Conservation (phyloP, 2,329 filamentous ascomycete genomes). For the Cephalotrichum gorgonifer region DNA sequence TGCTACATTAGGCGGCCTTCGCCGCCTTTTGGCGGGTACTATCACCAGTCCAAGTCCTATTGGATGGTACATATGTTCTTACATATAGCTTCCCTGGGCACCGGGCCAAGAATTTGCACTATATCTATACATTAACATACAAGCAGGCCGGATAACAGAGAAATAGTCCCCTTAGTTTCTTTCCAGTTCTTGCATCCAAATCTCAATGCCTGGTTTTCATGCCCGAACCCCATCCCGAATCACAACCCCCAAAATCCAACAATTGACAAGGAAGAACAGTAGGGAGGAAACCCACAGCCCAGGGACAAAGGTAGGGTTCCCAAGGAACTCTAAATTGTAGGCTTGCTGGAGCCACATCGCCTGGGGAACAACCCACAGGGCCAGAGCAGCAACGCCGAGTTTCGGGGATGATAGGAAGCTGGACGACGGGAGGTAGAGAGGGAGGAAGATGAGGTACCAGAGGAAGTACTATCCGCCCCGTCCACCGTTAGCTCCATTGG, state of each 20-base stretch:
- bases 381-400: constrained; percentile 54
- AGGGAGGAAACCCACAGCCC: constrained; percentile 70
- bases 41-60: too few relatives aligned
- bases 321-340: constrained; percentile 69
- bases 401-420: constrained; percentile 51
- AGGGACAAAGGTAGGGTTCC: constrained; percentile 72
- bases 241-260: constrained; percentile 76
- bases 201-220: background rate
- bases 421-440: constrained; percentile 78
- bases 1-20: too few relatives aligned
- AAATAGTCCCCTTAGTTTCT: too few relatives aligned
- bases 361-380: constrained; percentile 69
- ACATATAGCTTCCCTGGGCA: too few relatives aligned
- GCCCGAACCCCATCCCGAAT: constrained; percentile 47
- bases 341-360: constrained; percentile 66
- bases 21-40: too few relatives aligned
- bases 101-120: too few relatives aligned
- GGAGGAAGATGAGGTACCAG: constrained; percentile 93
- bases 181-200: too few relatives aligned
- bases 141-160: too few relatives aligned
- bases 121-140: too few relatives aligned
- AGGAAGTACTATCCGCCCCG: constrained; percentile 67
- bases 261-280: constrained; percentile 75
- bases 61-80: too few relatives aligned
- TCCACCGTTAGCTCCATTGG: background rate